phyloP scores from a whole-genome alignment of 257 asterid species.

The Vinca minor region DNA sequence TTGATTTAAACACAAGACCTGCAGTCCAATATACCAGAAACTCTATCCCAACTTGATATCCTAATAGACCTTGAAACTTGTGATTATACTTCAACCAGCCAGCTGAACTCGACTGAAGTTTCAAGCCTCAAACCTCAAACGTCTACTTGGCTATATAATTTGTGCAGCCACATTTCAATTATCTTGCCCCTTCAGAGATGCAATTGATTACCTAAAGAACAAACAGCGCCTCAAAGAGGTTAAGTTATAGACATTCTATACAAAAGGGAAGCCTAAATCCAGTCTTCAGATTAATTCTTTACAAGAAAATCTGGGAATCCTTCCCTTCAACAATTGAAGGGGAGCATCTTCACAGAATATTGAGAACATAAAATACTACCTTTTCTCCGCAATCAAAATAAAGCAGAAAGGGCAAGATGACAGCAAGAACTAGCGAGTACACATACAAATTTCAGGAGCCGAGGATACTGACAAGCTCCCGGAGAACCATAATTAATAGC shows the following conservation, averaged over 20 bases:
- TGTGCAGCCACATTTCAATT: background rate
- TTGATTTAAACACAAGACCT: too few species aligned
- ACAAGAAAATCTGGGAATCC: background rate
- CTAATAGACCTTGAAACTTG: background rate
- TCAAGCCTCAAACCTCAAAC: background rate
- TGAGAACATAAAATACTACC: background rate
- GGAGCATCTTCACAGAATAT: background rate
- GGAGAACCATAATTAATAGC: conserved; percentile 90
- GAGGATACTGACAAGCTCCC: conserved; percentile 83
- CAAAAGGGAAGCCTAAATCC: background rate
- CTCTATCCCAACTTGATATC: too few species aligned
- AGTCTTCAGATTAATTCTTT: background rate
- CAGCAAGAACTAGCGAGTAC: background rate
- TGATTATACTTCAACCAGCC: background rate
- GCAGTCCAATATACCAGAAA: too few species aligned
- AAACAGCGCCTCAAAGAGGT: background rate
- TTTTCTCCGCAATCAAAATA: background rate
- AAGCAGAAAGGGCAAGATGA: background rate
- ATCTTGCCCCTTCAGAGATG: background rate
- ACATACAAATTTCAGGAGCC: conserved; percentile 64
- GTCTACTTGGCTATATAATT: background rate
- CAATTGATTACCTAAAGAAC: background rate
- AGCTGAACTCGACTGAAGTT: background rate
- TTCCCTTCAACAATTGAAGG: background rate
- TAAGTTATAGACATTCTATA: background rate